Conservation (phyloP, 2,329 filamentous ascomycete species). For the Sporothrix mexicana region DNA sequence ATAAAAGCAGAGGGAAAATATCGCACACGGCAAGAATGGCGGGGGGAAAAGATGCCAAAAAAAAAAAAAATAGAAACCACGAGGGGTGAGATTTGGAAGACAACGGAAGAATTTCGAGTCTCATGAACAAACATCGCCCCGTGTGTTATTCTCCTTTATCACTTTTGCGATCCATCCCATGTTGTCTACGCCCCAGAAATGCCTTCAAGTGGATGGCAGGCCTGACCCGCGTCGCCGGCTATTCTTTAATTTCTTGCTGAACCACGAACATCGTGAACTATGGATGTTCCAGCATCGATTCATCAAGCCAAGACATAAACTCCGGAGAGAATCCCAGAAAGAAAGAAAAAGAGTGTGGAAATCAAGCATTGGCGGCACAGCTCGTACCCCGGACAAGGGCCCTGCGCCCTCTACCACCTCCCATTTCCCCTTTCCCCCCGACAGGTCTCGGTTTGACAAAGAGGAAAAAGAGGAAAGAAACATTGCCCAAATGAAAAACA, state of each 20-base stretch:
- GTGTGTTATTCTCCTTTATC: not conserved
- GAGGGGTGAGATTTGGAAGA: not conserved
- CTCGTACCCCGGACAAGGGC: constrained; percentile 28
- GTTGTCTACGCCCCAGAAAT: not conserved
- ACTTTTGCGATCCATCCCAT: constrained; percentile 16
- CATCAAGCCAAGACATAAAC: not conserved
- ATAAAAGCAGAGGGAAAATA: not conserved
- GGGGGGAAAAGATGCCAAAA: too few relatives aligned
- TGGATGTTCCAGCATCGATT: not conserved
- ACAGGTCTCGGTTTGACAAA: constrained; percentile 25
- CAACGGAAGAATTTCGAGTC: not conserved
- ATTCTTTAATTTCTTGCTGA: not conserved
- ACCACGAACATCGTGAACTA: not conserved
- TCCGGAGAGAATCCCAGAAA: not conserved
- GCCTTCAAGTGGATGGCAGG: constrained; percentile 1
- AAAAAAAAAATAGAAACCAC: not conserved
- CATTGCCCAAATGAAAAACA: constrained; percentile 23
- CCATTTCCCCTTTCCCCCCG: not conserved
- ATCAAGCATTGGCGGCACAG: constrained; percentile 11
- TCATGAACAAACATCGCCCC: not conserved
- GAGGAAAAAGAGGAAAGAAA: constrained; percentile 7
- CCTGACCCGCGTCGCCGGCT: constrained; percentile 2
- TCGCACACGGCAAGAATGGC: not conserved
- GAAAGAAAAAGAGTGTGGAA: not conserved
- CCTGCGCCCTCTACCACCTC: not conserved